Evolutionary conservation across 495 filamentous ascomycete species (phyloP), one percentile per base, ranked within the genome.

Genomic region (Penicillium dipodomyicola): DNA sequence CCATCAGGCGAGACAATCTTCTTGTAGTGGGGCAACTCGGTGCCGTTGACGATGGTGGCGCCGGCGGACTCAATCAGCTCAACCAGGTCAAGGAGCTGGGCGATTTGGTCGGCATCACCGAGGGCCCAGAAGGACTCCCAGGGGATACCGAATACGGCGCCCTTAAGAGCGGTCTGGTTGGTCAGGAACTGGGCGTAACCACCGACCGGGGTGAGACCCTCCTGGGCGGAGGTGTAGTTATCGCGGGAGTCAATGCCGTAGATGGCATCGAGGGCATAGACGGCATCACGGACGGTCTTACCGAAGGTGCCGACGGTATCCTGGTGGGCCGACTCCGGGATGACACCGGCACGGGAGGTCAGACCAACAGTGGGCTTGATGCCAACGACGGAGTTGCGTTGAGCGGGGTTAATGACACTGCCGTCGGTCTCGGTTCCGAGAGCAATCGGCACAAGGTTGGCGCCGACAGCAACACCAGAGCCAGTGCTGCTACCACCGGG

Each of bases 391-490:
- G 71, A 65, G 57, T 80, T 87, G 33, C 78, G 52, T 15, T 58
- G 48, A 1, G 87, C 86, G 4, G 87, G 87, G 65, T 85, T 85
- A 68, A 89, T 88, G 7, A 89, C 80, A 72, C 83, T 87, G 15
- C 85, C 85, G 65, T 90, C 87, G 0, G 87, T 91, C 69, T 89
- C 87, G 0, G 87, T 88, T n/a, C 87, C 87, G 5, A 90, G 64
- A 1, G 84, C 75, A 65, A 90, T 84, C 0, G 80, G 73, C 30
- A 85, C 69, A 32, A 83, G 58, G 63, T 90, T 89, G 20, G 80
- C 79, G 2, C 80, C 77, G 12, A 91, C 85, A 19, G 80, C 82
- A 5, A 76, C 79, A 11, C 78, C 86, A 49, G 82, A 83, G 9
- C 87, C 87, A 14, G 82, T 82, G 61, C 82, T 86, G 54, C 77